A percentile compares a stretch with the other conserved stretches of the same genome.
Evolutionary conservation across 306 rosid species (phyloP).

Genomic region (Lablab purpureus): DNA sequence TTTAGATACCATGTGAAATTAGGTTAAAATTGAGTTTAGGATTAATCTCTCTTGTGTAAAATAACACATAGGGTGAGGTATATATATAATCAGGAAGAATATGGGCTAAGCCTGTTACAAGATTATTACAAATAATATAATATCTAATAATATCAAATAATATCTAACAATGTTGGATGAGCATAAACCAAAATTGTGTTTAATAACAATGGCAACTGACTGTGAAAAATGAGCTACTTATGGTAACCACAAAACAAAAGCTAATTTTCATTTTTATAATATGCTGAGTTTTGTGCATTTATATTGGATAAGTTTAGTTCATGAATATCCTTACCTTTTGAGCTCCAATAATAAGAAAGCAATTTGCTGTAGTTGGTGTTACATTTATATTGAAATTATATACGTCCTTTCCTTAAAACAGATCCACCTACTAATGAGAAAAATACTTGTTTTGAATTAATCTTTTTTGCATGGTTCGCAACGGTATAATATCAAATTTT

Average conservation of each 20-base stretch:
- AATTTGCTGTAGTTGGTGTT: conserved; percentile 18
- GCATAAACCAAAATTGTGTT: not conserved
- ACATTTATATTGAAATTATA: not conserved
- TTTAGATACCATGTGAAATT: no score
- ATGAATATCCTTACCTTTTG: not conserved
- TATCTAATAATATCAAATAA: no score
- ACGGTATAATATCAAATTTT: not conserved
- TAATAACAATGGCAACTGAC: not conserved
- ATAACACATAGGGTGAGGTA: no score
- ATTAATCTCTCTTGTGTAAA: no score
- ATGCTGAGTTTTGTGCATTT: not conserved
- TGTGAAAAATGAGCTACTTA: conserved; percentile 15
- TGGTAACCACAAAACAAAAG: conserved; percentile 11
- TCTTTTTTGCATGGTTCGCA: not conserved
- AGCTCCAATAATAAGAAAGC: not conserved
- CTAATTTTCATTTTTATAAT: conserved; percentile 14
- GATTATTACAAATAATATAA: no score
- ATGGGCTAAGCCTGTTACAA: no score
- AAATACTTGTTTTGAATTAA: not conserved
- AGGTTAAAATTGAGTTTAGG: no score
- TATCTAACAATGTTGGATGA: conserved; percentile 3
- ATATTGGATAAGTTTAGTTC: not conserved
- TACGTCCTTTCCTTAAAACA: not conserved
- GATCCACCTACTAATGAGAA: not conserved
- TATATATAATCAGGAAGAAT: no score